phyloP scores from a whole-genome alignment of 1,284 basidiomycete species.

The Pholiota adiposa region DNA sequence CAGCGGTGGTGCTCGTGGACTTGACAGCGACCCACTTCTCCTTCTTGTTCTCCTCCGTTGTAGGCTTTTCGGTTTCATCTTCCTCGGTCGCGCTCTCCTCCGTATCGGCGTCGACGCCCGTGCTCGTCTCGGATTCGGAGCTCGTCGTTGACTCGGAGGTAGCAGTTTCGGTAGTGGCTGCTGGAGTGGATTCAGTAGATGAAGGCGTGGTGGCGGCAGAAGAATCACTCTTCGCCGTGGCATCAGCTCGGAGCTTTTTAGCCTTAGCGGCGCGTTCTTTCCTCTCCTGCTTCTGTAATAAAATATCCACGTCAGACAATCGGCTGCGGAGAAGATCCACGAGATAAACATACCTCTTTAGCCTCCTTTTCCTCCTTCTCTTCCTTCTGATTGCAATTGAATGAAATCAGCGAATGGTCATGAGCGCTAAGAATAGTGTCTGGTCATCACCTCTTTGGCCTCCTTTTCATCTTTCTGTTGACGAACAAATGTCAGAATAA shows the following conservation, averaged over 20 bases:
- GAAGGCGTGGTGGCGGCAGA: conserved; percentile 33
- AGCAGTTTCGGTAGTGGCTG: conserved; percentile 29
- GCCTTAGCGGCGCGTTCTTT: conserved; percentile 58
- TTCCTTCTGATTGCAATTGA: conserved; percentile 40
- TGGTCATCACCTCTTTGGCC: conserved; percentile 42
- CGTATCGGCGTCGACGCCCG: conserved; percentile 69
- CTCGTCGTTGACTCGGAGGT: conserved; percentile 39
- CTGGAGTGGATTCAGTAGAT: conserved; percentile 36
- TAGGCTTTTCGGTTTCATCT: conserved; percentile 55
- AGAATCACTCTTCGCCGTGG: conserved; percentile 44
- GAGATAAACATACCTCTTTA: not conserved
- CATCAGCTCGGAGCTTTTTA: conserved; percentile 53
- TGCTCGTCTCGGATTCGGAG: conserved; percentile 61
- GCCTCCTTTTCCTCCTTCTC: conserved; percentile 59
- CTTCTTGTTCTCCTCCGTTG: conserved; percentile 43
- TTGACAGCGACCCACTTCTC: conserved; percentile 79
- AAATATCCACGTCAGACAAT: not conserved
- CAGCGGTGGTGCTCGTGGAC: conserved; percentile 26
- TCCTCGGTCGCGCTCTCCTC: conserved; percentile 78
- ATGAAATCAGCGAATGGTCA: conserved; percentile 13
- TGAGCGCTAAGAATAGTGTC: not conserved
- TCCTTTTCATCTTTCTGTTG: conserved; percentile 58
- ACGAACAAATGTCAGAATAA: conserved; percentile 5
- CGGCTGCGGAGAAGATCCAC: not conserved
- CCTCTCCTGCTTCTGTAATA: conserved; percentile 54